phyloP scores from a whole-genome alignment of 768 basidiomycete genomes.

The Gautieria morchelliformis region DNA sequence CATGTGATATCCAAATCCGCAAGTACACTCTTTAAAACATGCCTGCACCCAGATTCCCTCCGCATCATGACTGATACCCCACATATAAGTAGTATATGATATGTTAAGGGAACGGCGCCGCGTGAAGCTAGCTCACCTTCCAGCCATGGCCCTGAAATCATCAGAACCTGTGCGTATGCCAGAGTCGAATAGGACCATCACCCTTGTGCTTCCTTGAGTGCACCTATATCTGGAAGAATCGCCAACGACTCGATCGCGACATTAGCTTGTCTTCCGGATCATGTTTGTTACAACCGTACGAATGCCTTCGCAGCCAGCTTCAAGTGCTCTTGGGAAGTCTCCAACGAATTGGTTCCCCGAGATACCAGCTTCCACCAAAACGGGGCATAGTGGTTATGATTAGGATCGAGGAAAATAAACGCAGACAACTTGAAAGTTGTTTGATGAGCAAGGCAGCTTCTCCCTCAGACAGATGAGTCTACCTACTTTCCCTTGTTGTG shows the following conservation, averaged over 20 bases:
- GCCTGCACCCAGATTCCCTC: slow-evolving; percentile 40
- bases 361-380: slow-evolving; percentile 37
- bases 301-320: slow-evolving; percentile 41
- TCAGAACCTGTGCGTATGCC: slow-evolving; percentile 42
- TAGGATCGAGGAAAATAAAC: neutral
- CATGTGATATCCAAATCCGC: slow-evolving; percentile 38
- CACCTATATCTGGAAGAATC: slow-evolving; percentile 40
- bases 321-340: slow-evolving; percentile 38
- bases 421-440: slow-evolving; percentile 24
- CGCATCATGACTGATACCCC: slow-evolving; percentile 44
- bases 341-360: slow-evolving; percentile 34
- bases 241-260: slow-evolving; percentile 44
- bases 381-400: neutral
- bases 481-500: slow-evolving; percentile 39
- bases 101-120: no score
- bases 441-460: slow-evolving; percentile 39
- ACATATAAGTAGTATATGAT: slow-evolving; percentile 28
- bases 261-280: slow-evolving; percentile 49
- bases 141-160: slow-evolving; percentile 46
- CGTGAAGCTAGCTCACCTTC: slow-evolving; percentile 17
- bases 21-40: slow-evolving; percentile 43
- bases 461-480: slow-evolving; percentile 39
- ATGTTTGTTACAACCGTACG: slow-evolving; percentile 53
- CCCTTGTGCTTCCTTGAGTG: slow-evolving; percentile 26
- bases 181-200: slow-evolving; percentile 45